Base-by-base conservation (phyloP, 805 yeast species). In the Ascoidea rubescens region DNA sequence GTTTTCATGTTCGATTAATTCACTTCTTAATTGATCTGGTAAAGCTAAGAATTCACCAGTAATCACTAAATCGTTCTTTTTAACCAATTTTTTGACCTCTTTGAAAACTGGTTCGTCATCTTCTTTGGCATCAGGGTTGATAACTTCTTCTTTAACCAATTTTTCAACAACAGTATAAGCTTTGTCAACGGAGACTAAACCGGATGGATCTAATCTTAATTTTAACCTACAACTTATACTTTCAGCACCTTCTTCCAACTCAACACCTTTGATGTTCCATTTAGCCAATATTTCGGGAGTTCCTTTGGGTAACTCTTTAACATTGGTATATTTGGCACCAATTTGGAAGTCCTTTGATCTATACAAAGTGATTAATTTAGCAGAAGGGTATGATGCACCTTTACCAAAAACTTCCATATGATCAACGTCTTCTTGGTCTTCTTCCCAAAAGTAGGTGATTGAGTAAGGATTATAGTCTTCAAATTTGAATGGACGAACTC, bases 401-500 rank as follows among this genome's bases (percentile, higher is more conserved):
- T 78, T 78, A 66, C 96, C 95, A 95, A 93, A 93, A 52, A 93
- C 99, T 74, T 93, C 98, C 69, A 93, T 76, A 67, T 87, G 89
- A 55, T 87, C 84, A 54, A 80, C 84, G 65, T 89, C 98, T 70
- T 87, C 98, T 54, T 79, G 90, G 69, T 87, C 87, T 67, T 90
- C 79, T 67, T 84, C 95, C 98, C 99, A 95, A 71, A 71, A 79
- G 81, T 88, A 93, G 46, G 97, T 84, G 59, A 93, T 96, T 32
- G 96, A 82, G 80, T 79, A 79, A 64, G 82, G 84, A 80, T 90
- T 91, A 68, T 82, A 73, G 70, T 93, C 99, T 75, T 91, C 96
- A 67, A 90, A 93, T 74, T 91, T 91, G 84, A 93, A 93, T 60
- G 96, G 96, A 73, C 98, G 86, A 51, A 93, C 99, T 75, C 99